A percentile compares a stretch with the other conserved stretches of the same genome.
Conservation (phyloP, 441 rosid genomes). For the Manihot esculenta region DNA sequence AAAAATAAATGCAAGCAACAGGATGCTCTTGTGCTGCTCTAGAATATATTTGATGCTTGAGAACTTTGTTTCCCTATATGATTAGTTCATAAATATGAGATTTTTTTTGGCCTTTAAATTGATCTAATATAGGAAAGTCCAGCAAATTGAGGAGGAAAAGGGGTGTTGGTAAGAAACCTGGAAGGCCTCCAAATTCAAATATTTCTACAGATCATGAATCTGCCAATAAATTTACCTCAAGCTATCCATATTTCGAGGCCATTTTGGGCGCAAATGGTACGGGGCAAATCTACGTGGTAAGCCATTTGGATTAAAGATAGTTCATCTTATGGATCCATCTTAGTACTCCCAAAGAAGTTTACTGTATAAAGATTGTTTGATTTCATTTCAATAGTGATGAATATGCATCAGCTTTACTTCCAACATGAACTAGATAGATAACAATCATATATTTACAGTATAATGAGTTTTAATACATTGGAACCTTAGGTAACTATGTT, state of each 20-base stretch:
- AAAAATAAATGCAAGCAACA: background rate
- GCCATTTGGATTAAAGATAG: background rate
- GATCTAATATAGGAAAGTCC: background rate
- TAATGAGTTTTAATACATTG: no score
- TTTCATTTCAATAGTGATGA: no score
- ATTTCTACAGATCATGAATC: background rate
- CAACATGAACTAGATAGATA: background rate
- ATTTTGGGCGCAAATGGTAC: background rate
- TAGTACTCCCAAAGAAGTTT: no score
- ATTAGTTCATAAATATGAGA: background rate
- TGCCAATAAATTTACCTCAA: background rate
- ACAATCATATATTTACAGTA: background rate
- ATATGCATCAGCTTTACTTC: background rate
- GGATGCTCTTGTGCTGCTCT: background rate
- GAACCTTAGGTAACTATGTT: no score
- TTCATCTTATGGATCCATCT: no score
- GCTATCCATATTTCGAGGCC: background rate
- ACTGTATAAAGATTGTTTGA: no score
- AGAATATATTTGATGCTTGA: background rate
- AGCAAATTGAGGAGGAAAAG: background rate
- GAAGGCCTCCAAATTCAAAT: background rate
- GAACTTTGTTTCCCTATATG: background rate
- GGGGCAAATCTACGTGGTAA: background rate
- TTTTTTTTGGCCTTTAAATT: background rate
- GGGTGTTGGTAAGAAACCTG: no score